Evolutionary conservation across 345 rosid genomes (phyloP).

Genomic region (Hevea brasiliensis): DNA sequence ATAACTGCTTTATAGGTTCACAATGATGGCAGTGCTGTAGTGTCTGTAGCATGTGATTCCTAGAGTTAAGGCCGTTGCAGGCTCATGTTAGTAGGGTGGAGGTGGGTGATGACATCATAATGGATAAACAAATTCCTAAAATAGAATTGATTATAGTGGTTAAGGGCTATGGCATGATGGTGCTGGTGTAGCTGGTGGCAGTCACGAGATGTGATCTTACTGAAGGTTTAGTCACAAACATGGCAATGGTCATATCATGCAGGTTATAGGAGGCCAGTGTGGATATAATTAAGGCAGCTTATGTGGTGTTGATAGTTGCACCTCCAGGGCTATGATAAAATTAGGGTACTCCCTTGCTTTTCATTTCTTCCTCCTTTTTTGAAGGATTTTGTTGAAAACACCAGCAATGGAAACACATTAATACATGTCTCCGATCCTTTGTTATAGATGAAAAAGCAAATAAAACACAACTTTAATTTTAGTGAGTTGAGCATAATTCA

Average conservation of each 20-base stretch:
- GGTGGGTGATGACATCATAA: too few species aligned
- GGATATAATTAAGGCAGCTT: too few species aligned
- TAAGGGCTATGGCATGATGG: neutral
- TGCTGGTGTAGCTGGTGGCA: too few species aligned
- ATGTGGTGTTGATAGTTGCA: too few species aligned
- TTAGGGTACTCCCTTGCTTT: neutral
- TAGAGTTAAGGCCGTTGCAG: neutral
- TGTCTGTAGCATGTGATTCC: neutral
- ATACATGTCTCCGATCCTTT: neutral
- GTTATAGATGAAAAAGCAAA: neutral
- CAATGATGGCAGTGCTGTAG: neutral
- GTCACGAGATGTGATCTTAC: neutral
- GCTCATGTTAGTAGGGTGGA: neutral
- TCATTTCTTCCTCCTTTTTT: neutral
- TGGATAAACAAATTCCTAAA: neutral
- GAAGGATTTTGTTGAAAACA: neutral
- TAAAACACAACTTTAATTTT: neutral
- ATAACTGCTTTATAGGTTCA: neutral
- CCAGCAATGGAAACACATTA: neutral
- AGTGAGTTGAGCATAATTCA: constrained; percentile 1
- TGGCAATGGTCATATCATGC: neutral
- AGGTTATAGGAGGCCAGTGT: neutral
- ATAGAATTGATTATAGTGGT: neutral
- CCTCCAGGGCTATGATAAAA: neutral
- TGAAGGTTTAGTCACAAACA: neutral